phyloP scores from a whole-genome alignment of 805 yeast species.

The Komagataella populi region DNA sequence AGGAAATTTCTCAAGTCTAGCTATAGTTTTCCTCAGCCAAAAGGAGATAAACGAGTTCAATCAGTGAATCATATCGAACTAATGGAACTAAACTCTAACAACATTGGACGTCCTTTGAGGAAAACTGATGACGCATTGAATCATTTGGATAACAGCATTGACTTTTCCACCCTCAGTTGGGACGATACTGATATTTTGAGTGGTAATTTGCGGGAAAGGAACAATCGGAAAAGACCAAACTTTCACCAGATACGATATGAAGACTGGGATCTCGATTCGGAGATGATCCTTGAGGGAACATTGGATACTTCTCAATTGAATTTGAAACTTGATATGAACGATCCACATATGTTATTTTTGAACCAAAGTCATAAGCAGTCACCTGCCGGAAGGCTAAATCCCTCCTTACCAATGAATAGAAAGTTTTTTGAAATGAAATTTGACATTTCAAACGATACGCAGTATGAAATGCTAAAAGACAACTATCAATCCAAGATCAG shows the following conservation, averaged over 20 bases:
- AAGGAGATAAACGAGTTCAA: background rate
- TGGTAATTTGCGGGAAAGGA: background rate
- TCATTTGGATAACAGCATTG: conserved; percentile 34
- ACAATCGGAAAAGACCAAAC: background rate
- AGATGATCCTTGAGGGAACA: conserved; percentile 61
- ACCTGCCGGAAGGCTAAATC: conserved; percentile 10
- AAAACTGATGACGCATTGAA: background rate
- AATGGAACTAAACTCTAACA: background rate
- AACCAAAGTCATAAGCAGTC: conserved; percentile 17
- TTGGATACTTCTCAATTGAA: conserved; percentile 19
- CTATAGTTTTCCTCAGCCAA: background rate
- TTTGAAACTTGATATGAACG: conserved; percentile 70
- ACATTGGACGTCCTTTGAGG: background rate
- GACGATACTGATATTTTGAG: conserved; percentile 45
- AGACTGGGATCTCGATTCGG: conserved; percentile 46
- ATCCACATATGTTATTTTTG: conserved; percentile 62
- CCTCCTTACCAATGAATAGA: conserved; percentile 39
- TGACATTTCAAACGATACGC: conserved; percentile 79
- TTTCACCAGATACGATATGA: conserved; percentile 8
- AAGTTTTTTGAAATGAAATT: conserved; percentile 44
- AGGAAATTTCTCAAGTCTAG: background rate
- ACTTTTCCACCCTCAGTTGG: conserved; percentile 70
- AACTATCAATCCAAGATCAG: conserved; percentile 88
- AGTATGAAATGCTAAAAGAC: conserved; percentile 68
- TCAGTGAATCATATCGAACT: background rate